These are phyloP conservation scores for Alloascoidea africana DNA, from an alignment of 805 yeast species.

Conservation along the genomic window DNA sequence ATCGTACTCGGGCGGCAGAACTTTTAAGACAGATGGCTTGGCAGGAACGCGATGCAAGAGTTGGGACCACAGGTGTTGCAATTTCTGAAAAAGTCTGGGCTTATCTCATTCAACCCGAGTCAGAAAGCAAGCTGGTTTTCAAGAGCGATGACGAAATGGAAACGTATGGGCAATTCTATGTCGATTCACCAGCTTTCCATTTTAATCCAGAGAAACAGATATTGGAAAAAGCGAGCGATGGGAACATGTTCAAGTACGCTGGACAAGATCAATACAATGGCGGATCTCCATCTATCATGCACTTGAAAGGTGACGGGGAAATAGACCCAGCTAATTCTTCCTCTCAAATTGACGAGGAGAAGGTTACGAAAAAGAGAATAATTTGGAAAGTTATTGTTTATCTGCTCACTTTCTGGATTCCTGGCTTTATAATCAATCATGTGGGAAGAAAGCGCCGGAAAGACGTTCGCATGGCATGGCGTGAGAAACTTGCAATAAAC, in stretches of 20 bases:
- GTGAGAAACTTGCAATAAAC: slow-evolving; percentile 26
- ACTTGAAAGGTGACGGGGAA: slow-evolving; percentile 16
- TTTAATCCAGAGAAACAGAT: slow-evolving; percentile 12
- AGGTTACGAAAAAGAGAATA: slow-evolving; percentile 17
- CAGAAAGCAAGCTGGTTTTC: slow-evolving; percentile 1
- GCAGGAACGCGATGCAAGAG: slow-evolving; percentile 21
- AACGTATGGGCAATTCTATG: slow-evolving; percentile 9
- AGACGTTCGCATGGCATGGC: slow-evolving; percentile 25
- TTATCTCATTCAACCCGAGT: slow-evolving; percentile 21
- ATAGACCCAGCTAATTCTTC: slow-evolving; percentile 14
- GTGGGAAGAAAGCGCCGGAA: slow-evolving; percentile 18
- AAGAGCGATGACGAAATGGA: background rate
- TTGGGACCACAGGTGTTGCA: slow-evolving; percentile 24
- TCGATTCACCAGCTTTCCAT: slow-evolving; percentile 18
- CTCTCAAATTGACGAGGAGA: slow-evolving; percentile 14
- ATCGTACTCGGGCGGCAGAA: slow-evolving; percentile 17
- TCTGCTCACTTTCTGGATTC: slow-evolving; percentile 24
- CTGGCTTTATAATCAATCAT: slow-evolving; percentile 16
- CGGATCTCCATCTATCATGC: slow-evolving; percentile 13
- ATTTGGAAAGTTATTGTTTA: slow-evolving; percentile 22
- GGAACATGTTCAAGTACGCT: slow-evolving; percentile 20
- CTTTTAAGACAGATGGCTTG: slow-evolving; percentile 16
- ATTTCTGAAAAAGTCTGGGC: slow-evolving; percentile 25
- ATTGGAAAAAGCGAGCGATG: slow-evolving; percentile 9
- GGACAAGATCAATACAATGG: slow-evolving; percentile 10